These are phyloP conservation scores for Teratosphaeria epicoccoides DNA, from an alignment of 2,329 filamentous ascomycete genomes.

Conservation along the genomic window DNA sequence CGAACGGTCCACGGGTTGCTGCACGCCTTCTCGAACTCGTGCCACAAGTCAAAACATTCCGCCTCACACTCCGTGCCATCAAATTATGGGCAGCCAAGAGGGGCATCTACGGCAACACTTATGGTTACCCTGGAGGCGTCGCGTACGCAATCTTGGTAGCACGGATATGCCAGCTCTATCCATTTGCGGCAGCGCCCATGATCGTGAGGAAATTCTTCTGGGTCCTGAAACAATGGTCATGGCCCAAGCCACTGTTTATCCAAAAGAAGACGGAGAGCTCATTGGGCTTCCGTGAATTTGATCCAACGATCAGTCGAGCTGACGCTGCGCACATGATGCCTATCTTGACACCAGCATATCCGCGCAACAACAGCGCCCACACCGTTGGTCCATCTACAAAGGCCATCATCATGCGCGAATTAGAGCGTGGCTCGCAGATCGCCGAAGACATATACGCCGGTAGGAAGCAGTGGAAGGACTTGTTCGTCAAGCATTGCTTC, in stretches of 20 bases:
- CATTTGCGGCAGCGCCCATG: conserved; percentile 77
- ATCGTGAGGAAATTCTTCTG: conserved; percentile 91
- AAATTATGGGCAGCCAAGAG: conserved; percentile 93
- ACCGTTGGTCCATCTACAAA: conserved; percentile 84
- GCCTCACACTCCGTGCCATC: conserved; percentile 77
- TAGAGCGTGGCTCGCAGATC: conserved; percentile 66
- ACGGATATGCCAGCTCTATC: conserved; percentile 90
- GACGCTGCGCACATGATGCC: conserved; percentile 91
- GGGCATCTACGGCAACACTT: conserved; percentile 90
- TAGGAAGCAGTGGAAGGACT: conserved; percentile 69
- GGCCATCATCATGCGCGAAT: conserved; percentile 70
- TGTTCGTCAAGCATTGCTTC: conserved; percentile 85
- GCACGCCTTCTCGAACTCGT: conserved; percentile 84
- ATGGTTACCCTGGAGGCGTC: conserved; percentile 92
- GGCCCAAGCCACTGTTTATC: conserved; percentile 86
- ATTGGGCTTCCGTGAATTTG: conserved; percentile 84
- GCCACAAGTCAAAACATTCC: conserved; percentile 81
- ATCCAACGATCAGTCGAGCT: conserved; percentile 72
- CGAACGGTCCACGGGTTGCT: conserved; percentile 91
- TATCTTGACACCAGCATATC: conserved; percentile 94
- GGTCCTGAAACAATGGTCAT: conserved; percentile 82
- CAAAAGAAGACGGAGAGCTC: conserved; percentile 75
- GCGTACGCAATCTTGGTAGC: conserved; percentile 98
- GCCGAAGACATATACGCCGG: conserved; percentile 69
- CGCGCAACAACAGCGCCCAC: conserved; percentile 95